These are phyloP conservation scores for Macadamia tetraphylla DNA, from an alignment of 164 flowering plant species.

Conservation along the genomic window DNA sequence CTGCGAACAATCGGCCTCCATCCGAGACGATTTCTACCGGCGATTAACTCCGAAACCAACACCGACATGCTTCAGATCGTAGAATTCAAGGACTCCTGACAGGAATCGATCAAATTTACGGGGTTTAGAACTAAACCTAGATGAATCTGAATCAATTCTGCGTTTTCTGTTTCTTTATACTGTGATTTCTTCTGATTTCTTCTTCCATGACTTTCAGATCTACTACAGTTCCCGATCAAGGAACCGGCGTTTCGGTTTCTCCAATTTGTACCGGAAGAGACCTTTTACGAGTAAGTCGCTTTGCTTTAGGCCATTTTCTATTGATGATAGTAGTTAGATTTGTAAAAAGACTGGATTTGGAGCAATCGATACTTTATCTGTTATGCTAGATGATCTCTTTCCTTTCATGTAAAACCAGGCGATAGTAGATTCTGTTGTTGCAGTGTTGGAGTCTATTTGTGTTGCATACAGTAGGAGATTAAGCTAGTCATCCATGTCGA, in stretches of 20 bases:
- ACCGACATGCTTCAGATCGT: slow-evolving; percentile 2
- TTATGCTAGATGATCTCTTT: background rate
- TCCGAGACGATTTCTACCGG: slow-evolving; percentile 9
- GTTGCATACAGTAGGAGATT: no score
- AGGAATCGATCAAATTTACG: background rate
- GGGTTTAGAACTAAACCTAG: background rate
- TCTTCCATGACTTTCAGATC: slow-evolving; percentile 6
- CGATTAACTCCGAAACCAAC: slow-evolving; percentile 10
- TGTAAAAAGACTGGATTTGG: no score
- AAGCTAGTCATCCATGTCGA: no score
- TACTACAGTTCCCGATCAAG: background rate
- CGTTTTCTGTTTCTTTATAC: background rate
- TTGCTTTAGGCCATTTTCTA: background rate
- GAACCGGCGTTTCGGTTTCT: background rate
- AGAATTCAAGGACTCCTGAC: background rate
- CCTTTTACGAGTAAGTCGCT: background rate
- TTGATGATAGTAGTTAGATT: no score
- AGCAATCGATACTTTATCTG: background rate
- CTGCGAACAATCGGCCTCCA: background rate
- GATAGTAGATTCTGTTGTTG: background rate
- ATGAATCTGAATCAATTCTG: background rate
- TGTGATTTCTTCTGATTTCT: background rate
- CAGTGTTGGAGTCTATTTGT: no score
- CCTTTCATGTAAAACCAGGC: background rate
- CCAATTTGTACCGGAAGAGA: slow-evolving; percentile 8